These are phyloP conservation scores for Gastrolobium bilobum DNA, from an alignment of 306 rosid species.

Conservation along the genomic window DNA sequence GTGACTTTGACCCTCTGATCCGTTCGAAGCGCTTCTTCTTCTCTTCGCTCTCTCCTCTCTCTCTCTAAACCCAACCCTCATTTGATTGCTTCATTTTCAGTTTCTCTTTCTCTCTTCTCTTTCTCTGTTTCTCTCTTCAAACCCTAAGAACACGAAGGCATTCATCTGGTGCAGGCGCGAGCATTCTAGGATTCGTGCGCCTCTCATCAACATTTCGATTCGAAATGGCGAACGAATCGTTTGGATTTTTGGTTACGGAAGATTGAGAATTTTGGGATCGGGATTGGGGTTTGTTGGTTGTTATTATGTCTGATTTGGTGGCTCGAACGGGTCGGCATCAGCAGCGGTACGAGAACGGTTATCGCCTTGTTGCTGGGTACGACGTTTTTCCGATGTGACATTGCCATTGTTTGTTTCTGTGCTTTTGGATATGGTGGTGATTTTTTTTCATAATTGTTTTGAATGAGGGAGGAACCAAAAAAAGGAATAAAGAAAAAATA, in stretches of 20 bases:
- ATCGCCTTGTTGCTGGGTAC: constrained; percentile 93
- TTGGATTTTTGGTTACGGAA: constrained; percentile 14
- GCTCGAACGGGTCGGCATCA: constrained; percentile 95
- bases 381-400: neutral
- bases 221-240: constrained; percentile 37
- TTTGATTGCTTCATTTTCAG: constrained; percentile 36
- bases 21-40: constrained; percentile 59
- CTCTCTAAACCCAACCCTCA: neutral
- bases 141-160: constrained; percentile 43
- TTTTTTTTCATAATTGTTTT: neutral
- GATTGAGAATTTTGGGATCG: neutral
- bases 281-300: constrained; percentile 10
- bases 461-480: too few species aligned
- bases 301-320: constrained; percentile 79
- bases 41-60: constrained; percentile 28
- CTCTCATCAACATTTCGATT: neutral
- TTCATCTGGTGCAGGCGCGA: constrained; percentile 50
- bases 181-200: constrained; percentile 31
- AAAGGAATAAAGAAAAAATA: neutral
- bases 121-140: constrained; percentile 36
- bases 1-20: constrained; percentile 65
- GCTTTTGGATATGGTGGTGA: neutral
- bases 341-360: constrained; percentile 82
- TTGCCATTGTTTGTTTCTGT: neutral
- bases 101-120: neutral